phyloP scores from a whole-genome alignment of 345 rosid species.

The Crucihimalaya himalaica region DNA sequence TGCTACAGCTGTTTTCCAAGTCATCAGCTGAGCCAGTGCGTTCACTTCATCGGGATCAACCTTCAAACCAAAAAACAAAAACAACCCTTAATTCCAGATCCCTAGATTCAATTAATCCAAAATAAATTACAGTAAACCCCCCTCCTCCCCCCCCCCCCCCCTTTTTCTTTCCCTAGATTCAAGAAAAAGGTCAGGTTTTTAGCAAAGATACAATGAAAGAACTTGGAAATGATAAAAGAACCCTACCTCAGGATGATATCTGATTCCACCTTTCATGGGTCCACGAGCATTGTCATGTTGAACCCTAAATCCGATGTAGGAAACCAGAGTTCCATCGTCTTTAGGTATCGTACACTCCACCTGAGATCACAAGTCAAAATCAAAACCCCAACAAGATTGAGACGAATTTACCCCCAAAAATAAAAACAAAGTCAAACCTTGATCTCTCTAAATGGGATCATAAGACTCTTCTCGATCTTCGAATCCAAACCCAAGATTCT shows the following conservation, averaged over 20 bases:
- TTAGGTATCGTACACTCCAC: slow-evolving; percentile 98
- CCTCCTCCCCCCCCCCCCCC: background rate
- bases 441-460: slow-evolving; percentile 96
- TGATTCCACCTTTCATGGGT: slow-evolving; percentile 99
- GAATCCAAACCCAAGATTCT: slow-evolving; percentile 91
- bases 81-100: background rate
- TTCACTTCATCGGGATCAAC: slow-evolving; percentile 98
- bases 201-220: background rate
- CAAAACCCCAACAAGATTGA: background rate
- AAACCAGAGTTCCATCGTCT: slow-evolving; percentile 87
- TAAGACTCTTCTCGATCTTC: slow-evolving; percentile 77
- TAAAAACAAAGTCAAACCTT: slow-evolving; percentile 48
- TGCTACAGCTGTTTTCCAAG: slow-evolving; percentile 97
- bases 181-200: background rate
- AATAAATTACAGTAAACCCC: background rate
- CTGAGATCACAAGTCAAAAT: slow-evolving; percentile 46
- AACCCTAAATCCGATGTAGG: slow-evolving; percentile 91
- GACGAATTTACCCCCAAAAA: background rate
- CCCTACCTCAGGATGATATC: slow-evolving; percentile 97
- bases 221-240: background rate
- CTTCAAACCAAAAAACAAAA: slow-evolving; percentile 36
- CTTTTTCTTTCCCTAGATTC: slow-evolving; percentile 5
- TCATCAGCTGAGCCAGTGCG: slow-evolving; percentile 96
- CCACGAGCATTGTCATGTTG: slow-evolving; percentile 99
- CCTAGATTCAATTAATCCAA: background rate